phyloP scores from a whole-genome alignment of 257 asterid species.

The Nicotiana paniculata region DNA sequence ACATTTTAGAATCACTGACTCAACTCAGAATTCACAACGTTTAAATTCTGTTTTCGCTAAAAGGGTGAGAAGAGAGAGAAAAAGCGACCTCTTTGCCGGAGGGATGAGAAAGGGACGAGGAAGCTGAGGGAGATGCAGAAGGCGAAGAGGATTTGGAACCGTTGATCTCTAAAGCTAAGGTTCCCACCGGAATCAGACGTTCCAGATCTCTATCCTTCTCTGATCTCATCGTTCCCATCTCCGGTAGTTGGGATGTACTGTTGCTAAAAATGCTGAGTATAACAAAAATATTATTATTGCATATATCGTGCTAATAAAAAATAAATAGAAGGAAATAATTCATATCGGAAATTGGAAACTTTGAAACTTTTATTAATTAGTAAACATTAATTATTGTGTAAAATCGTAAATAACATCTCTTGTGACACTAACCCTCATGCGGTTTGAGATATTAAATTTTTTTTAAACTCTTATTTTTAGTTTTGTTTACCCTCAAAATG shows the following conservation, averaged over 20 bases:
- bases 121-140: constrained; percentile 2
- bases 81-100: constrained; percentile 17
- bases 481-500: too few relatives aligned
- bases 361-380: too few relatives aligned
- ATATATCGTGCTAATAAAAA: background rate
- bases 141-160: background rate
- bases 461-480: too few relatives aligned
- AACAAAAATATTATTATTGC: background rate
- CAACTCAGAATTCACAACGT: background rate
- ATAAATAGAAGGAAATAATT: background rate
- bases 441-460: too few relatives aligned
- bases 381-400: too few relatives aligned
- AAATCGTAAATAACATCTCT: too few relatives aligned
- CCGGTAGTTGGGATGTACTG: background rate
- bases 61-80: background rate
- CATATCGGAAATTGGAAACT: too few relatives aligned
- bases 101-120: constrained; percentile 5
- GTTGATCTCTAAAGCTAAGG: background rate
- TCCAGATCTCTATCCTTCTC: constrained; percentile 18
- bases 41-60: background rate
- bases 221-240: background rate
- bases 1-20: too few relatives aligned
- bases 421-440: too few relatives aligned
- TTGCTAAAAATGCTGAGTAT: background rate
- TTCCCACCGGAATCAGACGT: constrained; percentile 13